These are phyloP conservation scores for Diplotaxis tenuifolia DNA, from an alignment of 345 rosid genomes.

Conservation along the genomic window DNA sequence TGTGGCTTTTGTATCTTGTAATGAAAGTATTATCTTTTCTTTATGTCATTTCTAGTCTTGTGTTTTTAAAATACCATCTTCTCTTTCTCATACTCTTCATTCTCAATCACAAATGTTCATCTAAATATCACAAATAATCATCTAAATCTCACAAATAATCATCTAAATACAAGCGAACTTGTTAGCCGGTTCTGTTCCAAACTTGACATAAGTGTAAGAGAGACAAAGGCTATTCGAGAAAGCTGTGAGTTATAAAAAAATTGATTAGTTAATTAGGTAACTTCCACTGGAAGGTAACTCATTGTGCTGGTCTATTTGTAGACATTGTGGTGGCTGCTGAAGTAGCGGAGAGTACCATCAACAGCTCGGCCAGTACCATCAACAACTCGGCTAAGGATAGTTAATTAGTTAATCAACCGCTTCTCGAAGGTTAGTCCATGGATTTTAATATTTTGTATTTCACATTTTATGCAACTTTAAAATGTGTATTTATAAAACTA, in stretches of 20 bases:
- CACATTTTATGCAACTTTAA: too few relatives aligned
- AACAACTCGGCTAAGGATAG: too few relatives aligned
- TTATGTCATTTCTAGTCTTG: too few relatives aligned
- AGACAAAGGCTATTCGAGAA: neutral
- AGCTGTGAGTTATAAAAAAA: too few relatives aligned
- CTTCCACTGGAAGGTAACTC: neutral
- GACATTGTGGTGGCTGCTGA: conserved; percentile 30
- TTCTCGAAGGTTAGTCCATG: too few relatives aligned
- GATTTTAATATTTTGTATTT: too few relatives aligned
- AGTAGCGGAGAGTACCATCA: conserved; percentile 37
- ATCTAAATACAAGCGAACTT: conserved; percentile 20
- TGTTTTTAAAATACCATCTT: neutral
- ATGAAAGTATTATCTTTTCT: neutral
- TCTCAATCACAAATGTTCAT: neutral
- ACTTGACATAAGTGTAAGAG: neutral
- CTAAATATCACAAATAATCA: too few relatives aligned
- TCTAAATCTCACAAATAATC: too few relatives aligned
- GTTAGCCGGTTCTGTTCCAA: conserved; percentile 23
- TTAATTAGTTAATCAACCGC: too few relatives aligned
- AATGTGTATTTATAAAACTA: too few relatives aligned
- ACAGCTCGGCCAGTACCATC: conserved; percentile 37
- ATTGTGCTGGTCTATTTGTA: too few relatives aligned
- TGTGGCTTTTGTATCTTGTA: neutral
- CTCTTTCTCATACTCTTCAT: neutral
- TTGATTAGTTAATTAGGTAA: neutral